phyloP scores from a whole-genome alignment of 305 asterid genomes.

The Fraxinus latifolia region DNA sequence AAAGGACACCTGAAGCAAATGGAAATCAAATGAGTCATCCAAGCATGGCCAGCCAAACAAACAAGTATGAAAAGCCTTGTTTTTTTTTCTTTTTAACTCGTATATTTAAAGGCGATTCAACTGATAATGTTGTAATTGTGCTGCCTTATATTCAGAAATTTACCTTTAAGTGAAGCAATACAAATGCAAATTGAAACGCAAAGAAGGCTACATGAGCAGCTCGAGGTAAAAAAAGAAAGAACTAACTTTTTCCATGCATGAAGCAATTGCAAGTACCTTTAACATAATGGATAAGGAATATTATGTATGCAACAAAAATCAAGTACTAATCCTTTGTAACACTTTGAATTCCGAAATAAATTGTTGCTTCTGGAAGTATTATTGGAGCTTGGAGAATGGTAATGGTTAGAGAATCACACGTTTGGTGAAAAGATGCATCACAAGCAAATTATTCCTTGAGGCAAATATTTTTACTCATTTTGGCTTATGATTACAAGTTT shows the following conservation, averaged over 20 bases:
- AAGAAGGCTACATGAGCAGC: slow-evolving; percentile 80
- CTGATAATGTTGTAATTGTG: slow-evolving; percentile 18
- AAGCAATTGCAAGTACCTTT: not conserved
- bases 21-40: slow-evolving; percentile 49
- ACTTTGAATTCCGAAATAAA: not conserved
- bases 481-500: not conserved
- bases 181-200: slow-evolving; percentile 92
- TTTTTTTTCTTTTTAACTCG: slow-evolving; percentile 17
- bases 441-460: not conserved
- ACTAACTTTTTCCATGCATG: not conserved
- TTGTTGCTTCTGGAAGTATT: not conserved
- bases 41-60: slow-evolving; percentile 47
- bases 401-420: not conserved
- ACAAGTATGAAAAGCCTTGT: slow-evolving; percentile 47
- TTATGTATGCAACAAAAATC: not conserved
- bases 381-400: slow-evolving; percentile 19
- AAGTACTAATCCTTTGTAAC: not conserved
- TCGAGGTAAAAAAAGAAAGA: slow-evolving; percentile 53
- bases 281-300: not conserved
- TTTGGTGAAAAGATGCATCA: not conserved
- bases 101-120: slow-evolving; percentile 6
- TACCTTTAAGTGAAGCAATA: slow-evolving; percentile 77
- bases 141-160: slow-evolving; percentile 45
- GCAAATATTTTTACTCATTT: not conserved
- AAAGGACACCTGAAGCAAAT: slow-evolving; percentile 51